Evolutionary conservation across 2,329 filamentous ascomycete species (phyloP), one percentile per base, ranked within the genome.

Genomic region (Exophiala calicioides): DNA sequence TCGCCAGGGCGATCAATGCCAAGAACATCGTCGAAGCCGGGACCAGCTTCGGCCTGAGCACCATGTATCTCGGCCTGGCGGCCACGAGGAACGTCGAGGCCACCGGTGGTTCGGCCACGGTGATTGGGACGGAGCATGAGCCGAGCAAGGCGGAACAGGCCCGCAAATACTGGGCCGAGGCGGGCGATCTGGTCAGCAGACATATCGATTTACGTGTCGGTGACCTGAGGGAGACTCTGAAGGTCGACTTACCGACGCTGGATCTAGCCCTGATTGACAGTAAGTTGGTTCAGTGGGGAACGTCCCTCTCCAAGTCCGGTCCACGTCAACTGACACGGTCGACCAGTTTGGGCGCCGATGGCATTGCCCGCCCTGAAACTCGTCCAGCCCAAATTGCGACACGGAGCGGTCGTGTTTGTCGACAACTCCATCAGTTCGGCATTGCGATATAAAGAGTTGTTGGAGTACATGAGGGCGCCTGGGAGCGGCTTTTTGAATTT

Each of bases 401-500:
- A 46, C 8, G 68, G 69, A 2, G 67, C 68, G 2, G 60, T 71
- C 2, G 57, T 71, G 1, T 29, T 72, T 3, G 60, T 61, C 1
- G 69, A 73, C 44, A 72, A 72, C 39, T 64, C 61, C 0, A 59
- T 66, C 6, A 54, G 56, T 0, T 57, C 56, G 2, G 60, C 58
- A 0, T 44, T 58, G 12, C 58, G 60, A 1, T 73, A 72, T 42
- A 47, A 49, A 21, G 61, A 66, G 12, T 49, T 68, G 12, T 31
- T 67, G 39, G 42, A 47, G 52, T n/a, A 58, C 55, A 50, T 65
- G 52, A 4, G 55, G 24, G 40, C 69, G 6, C 65, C 73, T 0
- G 58, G 60, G 3, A 79, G 71, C 54, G 72, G 73, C 0, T 83
- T 81, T 54, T 70, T 64, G 41, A 74, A 64, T 21, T 62, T 73